Conservation (phyloP, 306 rosid species). For the Senna siamea region DNA sequence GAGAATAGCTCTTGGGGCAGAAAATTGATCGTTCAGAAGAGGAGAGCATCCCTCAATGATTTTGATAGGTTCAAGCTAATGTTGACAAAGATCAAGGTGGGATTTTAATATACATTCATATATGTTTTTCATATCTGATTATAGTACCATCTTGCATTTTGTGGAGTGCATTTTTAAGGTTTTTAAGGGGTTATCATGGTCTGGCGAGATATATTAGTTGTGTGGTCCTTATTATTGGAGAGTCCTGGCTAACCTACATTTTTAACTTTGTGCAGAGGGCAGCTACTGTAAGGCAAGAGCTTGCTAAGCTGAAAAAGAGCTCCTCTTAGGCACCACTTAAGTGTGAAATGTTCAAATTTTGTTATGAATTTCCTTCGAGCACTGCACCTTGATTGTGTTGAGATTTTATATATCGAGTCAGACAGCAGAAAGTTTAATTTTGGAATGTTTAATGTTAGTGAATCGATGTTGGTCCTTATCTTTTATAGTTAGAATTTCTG, state of each 20-base stretch:
- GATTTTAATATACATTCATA: not conserved
- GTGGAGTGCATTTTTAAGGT: not conserved
- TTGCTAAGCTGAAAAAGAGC: conserved; percentile 74
- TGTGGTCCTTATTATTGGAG: not conserved
- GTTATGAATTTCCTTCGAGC: conserved; percentile 35
- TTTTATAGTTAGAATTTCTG: not conserved
- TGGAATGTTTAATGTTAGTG: conserved; percentile 22
- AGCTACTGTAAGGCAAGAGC: conserved; percentile 81
- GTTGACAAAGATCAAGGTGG: conserved; percentile 94
- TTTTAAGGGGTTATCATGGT: not conserved
- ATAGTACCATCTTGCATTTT: not conserved
- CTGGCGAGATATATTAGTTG: not conserved
- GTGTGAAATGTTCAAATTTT: conserved; percentile 44
- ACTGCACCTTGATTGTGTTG: conserved; percentile 28
- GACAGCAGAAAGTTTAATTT: not conserved
- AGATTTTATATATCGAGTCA: conserved; percentile 22
- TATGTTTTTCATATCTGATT: too few species aligned
- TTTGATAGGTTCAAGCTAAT: conserved; percentile 94
- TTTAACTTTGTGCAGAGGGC: conserved; percentile 67
- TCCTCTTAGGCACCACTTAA: conserved; percentile 45
- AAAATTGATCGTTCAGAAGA: conserved; percentile 82
- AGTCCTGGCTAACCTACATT: not conserved
- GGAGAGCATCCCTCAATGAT: conserved; percentile 77
- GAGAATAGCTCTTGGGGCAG: conserved; percentile 98
- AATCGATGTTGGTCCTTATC: not conserved